Conservation (phyloP, 176 grass and related monocot genomes). For the Musa itinerans region DNA sequence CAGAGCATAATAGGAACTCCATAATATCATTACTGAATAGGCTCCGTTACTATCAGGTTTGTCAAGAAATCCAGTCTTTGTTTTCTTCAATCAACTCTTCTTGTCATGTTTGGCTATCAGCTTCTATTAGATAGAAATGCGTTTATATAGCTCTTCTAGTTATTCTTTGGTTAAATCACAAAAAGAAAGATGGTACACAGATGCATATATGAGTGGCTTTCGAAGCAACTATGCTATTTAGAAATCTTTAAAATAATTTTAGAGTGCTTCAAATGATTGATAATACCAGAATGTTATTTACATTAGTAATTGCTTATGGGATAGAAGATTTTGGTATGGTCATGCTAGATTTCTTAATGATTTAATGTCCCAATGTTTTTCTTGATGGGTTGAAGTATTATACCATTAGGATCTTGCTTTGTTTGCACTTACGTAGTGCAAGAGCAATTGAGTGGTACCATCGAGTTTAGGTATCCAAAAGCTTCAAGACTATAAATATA, state of each 20-base stretch:
- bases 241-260: neutral
- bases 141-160: neutral
- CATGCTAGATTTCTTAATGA: neutral
- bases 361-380: neutral
- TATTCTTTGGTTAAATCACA: neutral
- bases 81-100: constrained; percentile 15
- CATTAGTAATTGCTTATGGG: neutral
- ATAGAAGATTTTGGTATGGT: neutral
- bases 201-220: neutral
- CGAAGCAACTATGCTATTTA: neutral
- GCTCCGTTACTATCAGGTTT: constrained; percentile 82
- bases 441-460: neutral
- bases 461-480: neutral
- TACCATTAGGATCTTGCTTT: no score
- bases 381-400: no score
- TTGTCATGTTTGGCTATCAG: no score
- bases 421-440: neutral
- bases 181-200: neutral
- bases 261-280: neutral
- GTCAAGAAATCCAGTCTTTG: constrained; percentile 10
- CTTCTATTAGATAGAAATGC: no score
- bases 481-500: no score
- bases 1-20: constrained; percentile 57
- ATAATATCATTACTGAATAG: constrained; percentile 50
- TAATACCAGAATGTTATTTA: neutral